Conservation (phyloP, 257 asterid species). For the Solanum rostratum region DNA sequence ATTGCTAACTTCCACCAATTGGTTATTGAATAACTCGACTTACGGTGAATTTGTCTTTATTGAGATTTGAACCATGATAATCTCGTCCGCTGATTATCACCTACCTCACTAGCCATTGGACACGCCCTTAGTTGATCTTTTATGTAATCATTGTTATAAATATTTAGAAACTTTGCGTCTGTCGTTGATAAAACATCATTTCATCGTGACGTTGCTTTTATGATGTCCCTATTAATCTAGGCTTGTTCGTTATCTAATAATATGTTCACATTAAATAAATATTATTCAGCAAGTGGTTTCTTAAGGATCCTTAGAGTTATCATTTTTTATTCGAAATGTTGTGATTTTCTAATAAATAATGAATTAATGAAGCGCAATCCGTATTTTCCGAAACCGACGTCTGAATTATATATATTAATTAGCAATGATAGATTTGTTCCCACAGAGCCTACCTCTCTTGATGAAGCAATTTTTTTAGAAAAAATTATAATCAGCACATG, state of each 20-base stretch:
- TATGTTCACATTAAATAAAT: not conserved
- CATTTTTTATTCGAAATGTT: not conserved
- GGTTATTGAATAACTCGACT: not conserved
- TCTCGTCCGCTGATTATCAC: not conserved
- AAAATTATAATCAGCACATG: conserved; percentile 34
- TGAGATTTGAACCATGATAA: not conserved
- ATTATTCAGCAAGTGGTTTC: not conserved
- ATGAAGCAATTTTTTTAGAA: not conserved
- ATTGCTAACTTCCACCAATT: not conserved
- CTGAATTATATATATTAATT: not conserved
- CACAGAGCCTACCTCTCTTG: not conserved
- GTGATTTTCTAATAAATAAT: not conserved
- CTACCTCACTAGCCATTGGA: not conserved
- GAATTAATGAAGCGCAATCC: not conserved
- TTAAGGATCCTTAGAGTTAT: not conserved
- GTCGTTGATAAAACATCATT: not conserved
- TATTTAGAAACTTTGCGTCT: not conserved
- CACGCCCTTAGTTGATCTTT: not conserved
- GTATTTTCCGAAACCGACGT: conserved; percentile 16
- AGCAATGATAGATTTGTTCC: not conserved
- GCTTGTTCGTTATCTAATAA: not conserved
- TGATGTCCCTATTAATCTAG: conserved; percentile 5
- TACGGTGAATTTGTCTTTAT: not conserved
- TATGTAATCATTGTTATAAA: not conserved
- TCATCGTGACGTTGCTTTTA: not conserved